Base-by-base conservation (phyloP, 805 yeast species). In the Candida easanensis region DNA sequence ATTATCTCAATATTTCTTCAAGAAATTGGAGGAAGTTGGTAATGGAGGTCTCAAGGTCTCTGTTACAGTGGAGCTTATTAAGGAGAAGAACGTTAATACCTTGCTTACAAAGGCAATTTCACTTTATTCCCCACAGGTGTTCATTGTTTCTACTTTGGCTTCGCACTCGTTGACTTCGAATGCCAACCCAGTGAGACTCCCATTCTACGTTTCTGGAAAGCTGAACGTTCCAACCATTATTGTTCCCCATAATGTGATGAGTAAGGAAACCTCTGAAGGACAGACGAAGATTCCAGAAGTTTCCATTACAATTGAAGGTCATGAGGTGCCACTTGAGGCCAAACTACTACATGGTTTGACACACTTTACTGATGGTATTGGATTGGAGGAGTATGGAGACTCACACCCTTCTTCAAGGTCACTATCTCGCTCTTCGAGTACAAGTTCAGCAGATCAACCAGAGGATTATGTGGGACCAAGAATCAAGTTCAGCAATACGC, bases 31-130 rank as follows among this genome's bases (percentile, higher is more conserved):
- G 23, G 20, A 39, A 2, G 39, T 42, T 9, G 38, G 45, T 2
- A 51, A 37, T 23, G 15, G 31, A 6, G 50, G 50, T 21, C 31
- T 57, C 9, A 53, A 48, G 33, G 46, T 58, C 15, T 41, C 54
- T 2, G 26, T 58, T 11, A 54, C 54, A 5, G 41, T 58, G 13
- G 62, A 58, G 35, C 43, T 58, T 21, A 57, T 55, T n/a, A 57
- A 46, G 28, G 53, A 51, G 31, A 16, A 33, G 16, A 37, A 36
- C 4, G 47, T 52, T 13, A 42, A 44, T 8, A 28, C 37, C 10
- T 14, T 54, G 5, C 25, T 58, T 18, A 50, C 44, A 16, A 51
- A 50, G 19, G 46, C 56, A 9, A 30, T 53, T 4, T 18, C 42
- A 3, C 38, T 54, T 16, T 54, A 53, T 32, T 39, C 38, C 5